Evolutionary conservation across 441 rosid species (phyloP), one percentile per base, ranked within the genome.

Genomic region (Croton setiger): DNA sequence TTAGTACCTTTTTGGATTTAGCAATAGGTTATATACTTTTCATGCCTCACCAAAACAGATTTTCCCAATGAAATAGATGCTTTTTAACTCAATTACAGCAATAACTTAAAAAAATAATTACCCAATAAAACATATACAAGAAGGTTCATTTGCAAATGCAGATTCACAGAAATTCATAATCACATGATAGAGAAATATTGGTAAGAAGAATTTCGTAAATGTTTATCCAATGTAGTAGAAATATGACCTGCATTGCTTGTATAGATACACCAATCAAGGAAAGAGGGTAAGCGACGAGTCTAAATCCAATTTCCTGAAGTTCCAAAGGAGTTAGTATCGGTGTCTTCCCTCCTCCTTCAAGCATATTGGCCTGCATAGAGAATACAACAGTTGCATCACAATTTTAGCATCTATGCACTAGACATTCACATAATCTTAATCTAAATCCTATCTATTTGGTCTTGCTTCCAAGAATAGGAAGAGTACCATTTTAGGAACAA

Each of bases 281-380:
- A 70, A 87, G 82, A 2, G 98, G 98, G 80, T 92, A 94, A 7
- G 72, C 85, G 21, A 88, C 97, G 64, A 94, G 82, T 80, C 90
- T 92, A 75, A 79, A 94, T 69, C 98, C 97, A 55, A 94, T 63
- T 77, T 85, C 94, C 75, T 88, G 96, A 51, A 91, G 86, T 76
- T 94, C 97, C 60, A 88, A 74, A 4, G 96, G 96, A 82, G 76
- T 81, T 21, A 90, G 75, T 31, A 91, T 88, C 5, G 96, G 96
- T 31, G 85, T 71, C 75, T 90, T 91, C 8, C 98, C 98, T 49
- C 99, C 96, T 72, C 89, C 97, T 87, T 94, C 98, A 70, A 88
- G 90, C 96, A 90, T 87, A 78, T 86, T 88, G 76, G 90, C 96
- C 97, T 93, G 74, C 74, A 69, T 17, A 60, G 7, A 45, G 31